phyloP scores from a whole-genome alignment of 192 early-diverging fungal species.

The Funneliformis mosseae region DNA sequence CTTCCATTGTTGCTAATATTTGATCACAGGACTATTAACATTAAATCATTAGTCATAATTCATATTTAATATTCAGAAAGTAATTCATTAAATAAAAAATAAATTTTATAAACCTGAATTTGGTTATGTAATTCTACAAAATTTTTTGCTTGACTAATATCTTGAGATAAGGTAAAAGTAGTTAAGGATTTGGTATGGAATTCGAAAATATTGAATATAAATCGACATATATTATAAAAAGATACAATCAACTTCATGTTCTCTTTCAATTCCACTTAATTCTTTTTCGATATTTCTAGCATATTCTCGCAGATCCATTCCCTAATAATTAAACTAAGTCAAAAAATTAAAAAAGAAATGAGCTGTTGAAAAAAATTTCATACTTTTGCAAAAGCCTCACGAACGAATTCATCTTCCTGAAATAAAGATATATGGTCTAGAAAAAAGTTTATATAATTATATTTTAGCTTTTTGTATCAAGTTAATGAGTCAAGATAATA shows the following conservation, averaged over 20 bases:
- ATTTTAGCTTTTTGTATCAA: too few species aligned
- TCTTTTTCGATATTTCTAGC: conserved; percentile 77
- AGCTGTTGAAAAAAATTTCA: background rate
- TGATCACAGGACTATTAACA: conserved; percentile 64
- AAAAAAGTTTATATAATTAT: too few species aligned
- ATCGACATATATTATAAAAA: background rate
- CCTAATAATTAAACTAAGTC: conserved; percentile 43
- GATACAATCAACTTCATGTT: conserved; percentile 71
- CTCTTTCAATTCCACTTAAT: conserved; percentile 66
- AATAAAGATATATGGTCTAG: conserved; percentile 71
- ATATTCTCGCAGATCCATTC: conserved; percentile 86
- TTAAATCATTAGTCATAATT: conserved; percentile 1
- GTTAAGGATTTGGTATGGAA: background rate
- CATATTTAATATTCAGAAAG: background rate
- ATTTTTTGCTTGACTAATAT: conserved; percentile 56
- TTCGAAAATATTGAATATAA: background rate
- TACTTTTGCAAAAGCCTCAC: conserved; percentile 73
- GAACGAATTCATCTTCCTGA: conserved; percentile 84
- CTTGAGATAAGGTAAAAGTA: conserved; percentile 36
- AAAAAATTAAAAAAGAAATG: background rate
- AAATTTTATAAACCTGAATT: conserved; percentile 52
- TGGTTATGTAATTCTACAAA: conserved; percentile 68
- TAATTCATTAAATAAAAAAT: background rate
- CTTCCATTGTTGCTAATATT: conserved; percentile 85
- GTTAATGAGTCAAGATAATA: too few species aligned